Conservation (phyloP, 2,329 filamentous ascomycete species). For the Thelonectria blattea region DNA sequence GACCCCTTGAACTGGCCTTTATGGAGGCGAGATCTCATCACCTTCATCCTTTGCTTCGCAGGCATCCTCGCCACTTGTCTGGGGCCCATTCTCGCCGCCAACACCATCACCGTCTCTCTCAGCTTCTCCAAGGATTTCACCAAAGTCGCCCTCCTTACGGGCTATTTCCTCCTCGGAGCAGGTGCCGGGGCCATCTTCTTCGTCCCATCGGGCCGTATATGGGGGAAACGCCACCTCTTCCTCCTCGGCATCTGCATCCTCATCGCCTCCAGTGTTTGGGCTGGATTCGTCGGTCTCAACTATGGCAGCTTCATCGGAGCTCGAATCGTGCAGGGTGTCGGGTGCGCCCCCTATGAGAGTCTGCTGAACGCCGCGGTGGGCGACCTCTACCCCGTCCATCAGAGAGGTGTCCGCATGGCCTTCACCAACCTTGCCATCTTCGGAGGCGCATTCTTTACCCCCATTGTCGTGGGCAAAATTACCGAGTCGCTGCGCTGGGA, state of each 20-base stretch:
- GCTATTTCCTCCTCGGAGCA: slow-evolving; percentile 84
- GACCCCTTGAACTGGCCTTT: slow-evolving; percentile 87
- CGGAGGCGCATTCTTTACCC: slow-evolving; percentile 69
- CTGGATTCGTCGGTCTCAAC: slow-evolving; percentile 68
- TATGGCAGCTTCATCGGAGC: slow-evolving; percentile 79
- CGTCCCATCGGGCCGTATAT: slow-evolving; percentile 86
- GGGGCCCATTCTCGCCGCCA: slow-evolving; percentile 85
- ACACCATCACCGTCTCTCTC: slow-evolving; percentile 78
- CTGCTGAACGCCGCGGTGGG: slow-evolving; percentile 88
- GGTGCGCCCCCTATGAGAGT: slow-evolving; percentile 86
- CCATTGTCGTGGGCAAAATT: slow-evolving; percentile 89
- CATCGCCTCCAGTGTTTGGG: slow-evolving; percentile 79
- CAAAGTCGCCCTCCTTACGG: slow-evolving; percentile 81
- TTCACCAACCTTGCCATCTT: slow-evolving; percentile 67
- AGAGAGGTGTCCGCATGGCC: slow-evolving; percentile 87
- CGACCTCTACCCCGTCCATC: slow-evolving; percentile 88
- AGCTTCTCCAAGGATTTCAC: slow-evolving; percentile 72
- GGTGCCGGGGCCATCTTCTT: slow-evolving; percentile 83
- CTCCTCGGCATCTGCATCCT: slow-evolving; percentile 77
- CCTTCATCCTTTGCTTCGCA: slow-evolving; percentile 76
- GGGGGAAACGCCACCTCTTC: slow-evolving; percentile 91
- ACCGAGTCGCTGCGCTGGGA: slow-evolving; percentile 77
- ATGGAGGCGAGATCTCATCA: slow-evolving; percentile 83
- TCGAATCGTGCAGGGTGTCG: slow-evolving; percentile 84
- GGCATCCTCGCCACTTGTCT: slow-evolving; percentile 85